Conservation (phyloP, 2,329 filamentous ascomycete species). For the Scopulariopsis brevicaulis region DNA sequence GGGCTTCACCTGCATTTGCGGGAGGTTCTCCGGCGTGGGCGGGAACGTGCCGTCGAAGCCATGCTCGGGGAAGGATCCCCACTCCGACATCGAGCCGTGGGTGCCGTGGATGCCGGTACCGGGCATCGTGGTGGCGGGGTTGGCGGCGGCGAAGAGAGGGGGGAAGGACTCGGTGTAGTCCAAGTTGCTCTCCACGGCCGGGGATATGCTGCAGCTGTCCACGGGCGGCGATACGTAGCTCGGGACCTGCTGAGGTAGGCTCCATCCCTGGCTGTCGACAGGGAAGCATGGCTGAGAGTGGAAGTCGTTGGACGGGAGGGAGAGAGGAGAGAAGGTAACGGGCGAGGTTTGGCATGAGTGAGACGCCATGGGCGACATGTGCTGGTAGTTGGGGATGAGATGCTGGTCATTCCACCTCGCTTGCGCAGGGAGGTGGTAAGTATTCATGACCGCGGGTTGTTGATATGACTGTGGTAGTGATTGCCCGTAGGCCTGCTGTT, state of each 20-base stretch:
- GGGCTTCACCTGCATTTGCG: slow-evolving; percentile 28
- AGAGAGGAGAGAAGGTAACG: slow-evolving; percentile 39
- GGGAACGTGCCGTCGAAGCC: slow-evolving; percentile 38
- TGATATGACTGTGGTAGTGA: slow-evolving; percentile 20
- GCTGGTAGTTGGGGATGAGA: slow-evolving; percentile 25
- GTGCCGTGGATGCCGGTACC: slow-evolving; percentile 1
- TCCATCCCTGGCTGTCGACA: slow-evolving; percentile 20
- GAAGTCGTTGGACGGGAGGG: slow-evolving; percentile 30
- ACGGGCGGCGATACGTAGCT: slow-evolving; percentile 14
- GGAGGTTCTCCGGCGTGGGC: slow-evolving; percentile 47
- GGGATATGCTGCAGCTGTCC: slow-evolving; percentile 1
- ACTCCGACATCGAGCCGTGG: slow-evolving; percentile 12
- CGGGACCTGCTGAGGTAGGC: slow-evolving; percentile 15
- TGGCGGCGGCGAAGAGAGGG: slow-evolving; percentile 8
- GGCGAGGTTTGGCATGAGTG: slow-evolving; percentile 51
- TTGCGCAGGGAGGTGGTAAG: slow-evolving; percentile 25
- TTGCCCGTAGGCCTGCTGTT: slow-evolving; percentile 13
- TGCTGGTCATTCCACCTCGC: slow-evolving; percentile 26
- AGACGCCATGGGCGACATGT: slow-evolving; percentile 39
- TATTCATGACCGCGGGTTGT: slow-evolving; percentile 21
- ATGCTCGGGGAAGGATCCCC: slow-evolving; percentile 33
- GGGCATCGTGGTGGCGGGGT: slow-evolving; percentile 7
- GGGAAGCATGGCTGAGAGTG: slow-evolving; percentile 27
- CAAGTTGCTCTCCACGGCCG: slow-evolving; percentile 11
- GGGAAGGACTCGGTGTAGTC: slow-evolving; percentile 19